These are phyloP conservation scores for Leishmania aethiopica DNA, from an alignment of 208 protist genomes.

Conservation along the genomic window DNA sequence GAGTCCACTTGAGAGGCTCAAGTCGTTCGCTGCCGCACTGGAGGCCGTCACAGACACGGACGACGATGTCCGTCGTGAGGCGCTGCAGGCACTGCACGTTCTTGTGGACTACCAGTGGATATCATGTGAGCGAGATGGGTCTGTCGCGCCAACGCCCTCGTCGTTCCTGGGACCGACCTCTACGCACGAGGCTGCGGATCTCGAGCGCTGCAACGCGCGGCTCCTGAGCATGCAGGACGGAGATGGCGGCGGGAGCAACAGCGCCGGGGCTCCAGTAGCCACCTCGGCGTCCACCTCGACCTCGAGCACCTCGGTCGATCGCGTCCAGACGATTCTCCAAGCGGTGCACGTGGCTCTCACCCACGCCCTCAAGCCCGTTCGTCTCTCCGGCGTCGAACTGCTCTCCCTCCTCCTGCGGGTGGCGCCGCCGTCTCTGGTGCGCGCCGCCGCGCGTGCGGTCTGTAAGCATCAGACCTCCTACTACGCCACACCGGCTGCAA, in stretches of 20 bases:
- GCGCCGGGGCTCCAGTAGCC: not conserved
- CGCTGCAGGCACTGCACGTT: slow-evolving; percentile 42
- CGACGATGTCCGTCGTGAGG: slow-evolving; percentile 57
- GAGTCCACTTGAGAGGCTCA: slow-evolving; percentile 56
- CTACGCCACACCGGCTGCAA: slow-evolving; percentile 5
- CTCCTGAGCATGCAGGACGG: not conserved
- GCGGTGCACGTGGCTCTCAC: slow-evolving; percentile 68
- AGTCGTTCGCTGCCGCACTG: slow-evolving; percentile 56
- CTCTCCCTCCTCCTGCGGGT: slow-evolving; percentile 45
- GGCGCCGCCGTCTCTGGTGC: slow-evolving; percentile 22
- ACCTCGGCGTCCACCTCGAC: not conserved
- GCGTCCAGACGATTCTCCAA: slow-evolving; percentile 43
- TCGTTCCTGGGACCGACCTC: not conserved
- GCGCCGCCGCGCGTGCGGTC: slow-evolving; percentile 28
- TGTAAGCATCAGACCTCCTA: slow-evolving; percentile 34
- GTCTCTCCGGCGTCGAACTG: slow-evolving; percentile 59
- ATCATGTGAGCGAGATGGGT: slow-evolving; percentile 6
- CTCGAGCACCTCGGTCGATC: slow-evolving; percentile 35
- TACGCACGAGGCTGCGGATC: slow-evolving; percentile 20
- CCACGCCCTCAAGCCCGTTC: slow-evolving; percentile 68
- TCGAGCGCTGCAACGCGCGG: slow-evolving; percentile 20
- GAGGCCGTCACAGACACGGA: slow-evolving; percentile 81
- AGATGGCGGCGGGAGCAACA: not conserved
- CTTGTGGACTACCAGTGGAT: slow-evolving; percentile 43
- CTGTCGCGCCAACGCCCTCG: not conserved